Base-by-base conservation (phyloP, 208 protist genomes). In the Trypanosoma vivax region DNA sequence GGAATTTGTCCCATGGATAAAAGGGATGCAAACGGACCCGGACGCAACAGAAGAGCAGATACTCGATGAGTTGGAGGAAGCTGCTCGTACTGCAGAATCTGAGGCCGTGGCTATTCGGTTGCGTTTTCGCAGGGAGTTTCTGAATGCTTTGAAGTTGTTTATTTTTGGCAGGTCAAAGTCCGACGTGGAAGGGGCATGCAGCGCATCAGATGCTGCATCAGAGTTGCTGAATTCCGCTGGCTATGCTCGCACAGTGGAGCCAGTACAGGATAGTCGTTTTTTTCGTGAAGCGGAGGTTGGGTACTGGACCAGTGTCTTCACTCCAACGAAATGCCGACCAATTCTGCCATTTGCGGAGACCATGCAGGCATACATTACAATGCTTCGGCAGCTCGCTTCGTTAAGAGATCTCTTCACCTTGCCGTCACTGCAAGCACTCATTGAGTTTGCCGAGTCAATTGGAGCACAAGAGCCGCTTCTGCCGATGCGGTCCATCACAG, bases 251-350 rank as follows among this genome's bases (percentile, higher is more conserved):
- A 48, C 53, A 5, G 41, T 7, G n/a, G 84, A 88, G 60, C 84
- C 84, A 25, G 50, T 57, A 23, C 68, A 76, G 33, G 70, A 68
- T 31, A 56, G 56, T 19, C 34, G 34, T 40, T 60, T 92, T 51
- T 55, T 80, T 46, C 75, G 79, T 11, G 62, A 65, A 31, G 55
- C 65, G 43, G 76, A 88, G 53, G 70, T 83, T 10, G 47, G 47
- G 13, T 83, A 69, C 54, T 92, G 84, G 84, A 71, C 83, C 30
- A 87, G 76, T 59, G 56, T 70, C 48, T 72, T 85, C 28, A 88
- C 66, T 13, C 84, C 84, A 29, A 76, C 73, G 18, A 72, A 74
- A 49, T 47, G 68, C 33, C 42, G 75, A 11, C 65, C 79, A 9
- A 29, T 51, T 34, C 51, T 58, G 7, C 53, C 59, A 11, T 89